Conservation (phyloP, 225 moss, liverwort and hornwort genomes). For the Lunularia cruciata region DNA sequence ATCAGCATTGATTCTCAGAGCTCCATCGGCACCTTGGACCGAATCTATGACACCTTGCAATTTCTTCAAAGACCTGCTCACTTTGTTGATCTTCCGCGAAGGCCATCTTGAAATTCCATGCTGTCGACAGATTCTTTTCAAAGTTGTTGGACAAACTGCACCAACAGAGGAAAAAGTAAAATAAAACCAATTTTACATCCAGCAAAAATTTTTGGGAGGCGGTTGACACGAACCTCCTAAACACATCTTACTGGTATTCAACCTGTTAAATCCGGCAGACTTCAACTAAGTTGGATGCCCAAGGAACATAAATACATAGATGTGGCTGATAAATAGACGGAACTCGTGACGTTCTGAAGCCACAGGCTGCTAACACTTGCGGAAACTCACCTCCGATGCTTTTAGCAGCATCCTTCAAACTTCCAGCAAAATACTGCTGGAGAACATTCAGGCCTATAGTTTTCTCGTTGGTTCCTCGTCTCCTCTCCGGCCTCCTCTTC, state of each 20-base stretch:
- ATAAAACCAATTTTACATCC: no score
- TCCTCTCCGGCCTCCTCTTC: constrained; percentile 75
- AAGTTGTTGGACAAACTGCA: constrained; percentile 96
- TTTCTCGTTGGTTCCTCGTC: constrained; percentile 95
- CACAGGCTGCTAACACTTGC: background rate
- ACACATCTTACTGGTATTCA: no score
- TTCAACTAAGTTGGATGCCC: no score
- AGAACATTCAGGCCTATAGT: constrained; percentile 89
- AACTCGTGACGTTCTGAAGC: no score
- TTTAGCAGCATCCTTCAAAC: constrained; percentile 95
- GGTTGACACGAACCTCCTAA: no score
- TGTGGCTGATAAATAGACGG: background rate
- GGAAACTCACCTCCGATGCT: constrained; percentile 86
- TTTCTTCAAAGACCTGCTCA: constrained; percentile 94
- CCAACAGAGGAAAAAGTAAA: background rate
- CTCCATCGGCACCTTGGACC: constrained; percentile 95
- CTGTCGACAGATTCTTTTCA: constrained; percentile 96
- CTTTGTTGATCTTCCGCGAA: constrained; percentile 97
- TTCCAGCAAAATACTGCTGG: constrained; percentile 97
- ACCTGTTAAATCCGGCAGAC: no score
- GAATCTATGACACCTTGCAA: constrained; percentile 96
- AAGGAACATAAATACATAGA: background rate
- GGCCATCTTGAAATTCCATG: constrained; percentile 99
- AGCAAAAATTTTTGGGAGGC: no score
- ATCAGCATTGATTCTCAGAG: constrained; percentile 88